phyloP scores from a whole-genome alignment of 345 rosid genomes.

The Linum usitatissimum region DNA sequence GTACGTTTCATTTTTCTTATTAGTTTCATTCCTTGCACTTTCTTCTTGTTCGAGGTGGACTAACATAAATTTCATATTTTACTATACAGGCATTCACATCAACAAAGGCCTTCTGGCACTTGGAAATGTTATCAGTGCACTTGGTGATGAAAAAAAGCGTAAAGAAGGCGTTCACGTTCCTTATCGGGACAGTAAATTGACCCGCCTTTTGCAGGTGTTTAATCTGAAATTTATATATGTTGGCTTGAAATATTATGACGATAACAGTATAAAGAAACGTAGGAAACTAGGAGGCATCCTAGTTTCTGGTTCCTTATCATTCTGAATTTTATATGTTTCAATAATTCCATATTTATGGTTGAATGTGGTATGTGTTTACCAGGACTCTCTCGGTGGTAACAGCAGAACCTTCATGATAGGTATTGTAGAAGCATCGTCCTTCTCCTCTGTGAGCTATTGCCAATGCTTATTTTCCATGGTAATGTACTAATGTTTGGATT shows the following conservation, averaged over 20 bases:
- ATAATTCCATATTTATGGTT: no score
- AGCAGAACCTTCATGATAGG: slow-evolving; percentile 99
- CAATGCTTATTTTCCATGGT: neutral
- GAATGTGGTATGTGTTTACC: slow-evolving; percentile 19
- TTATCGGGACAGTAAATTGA: slow-evolving; percentile 95
- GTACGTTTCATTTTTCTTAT: slow-evolving; percentile 16
- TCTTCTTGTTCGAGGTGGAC: slow-evolving; percentile 12
- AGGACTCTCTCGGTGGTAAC: slow-evolving; percentile 99
- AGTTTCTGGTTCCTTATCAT: no score
- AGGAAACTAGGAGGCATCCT: no score
- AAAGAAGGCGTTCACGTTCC: slow-evolving; percentile 93
- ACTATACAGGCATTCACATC: slow-evolving; percentile 77
- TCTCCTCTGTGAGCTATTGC: neutral
- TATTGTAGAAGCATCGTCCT: slow-evolving; percentile 16
- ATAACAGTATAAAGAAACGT: no score
- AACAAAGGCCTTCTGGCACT: slow-evolving; percentile 98
- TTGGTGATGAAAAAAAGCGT: slow-evolving; percentile 96
- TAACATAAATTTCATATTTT: slow-evolving; percentile 16
- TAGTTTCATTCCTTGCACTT: slow-evolving; percentile 17
- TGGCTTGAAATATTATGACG: no score
- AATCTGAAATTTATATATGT: no score
- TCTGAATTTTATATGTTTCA: no score
- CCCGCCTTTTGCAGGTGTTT: slow-evolving; percentile 88
- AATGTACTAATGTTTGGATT: no score
- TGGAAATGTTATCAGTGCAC: slow-evolving; percentile 97